Conservation (phyloP, 2,329 filamentous ascomycete species). For the Fusarium albidum region DNA sequence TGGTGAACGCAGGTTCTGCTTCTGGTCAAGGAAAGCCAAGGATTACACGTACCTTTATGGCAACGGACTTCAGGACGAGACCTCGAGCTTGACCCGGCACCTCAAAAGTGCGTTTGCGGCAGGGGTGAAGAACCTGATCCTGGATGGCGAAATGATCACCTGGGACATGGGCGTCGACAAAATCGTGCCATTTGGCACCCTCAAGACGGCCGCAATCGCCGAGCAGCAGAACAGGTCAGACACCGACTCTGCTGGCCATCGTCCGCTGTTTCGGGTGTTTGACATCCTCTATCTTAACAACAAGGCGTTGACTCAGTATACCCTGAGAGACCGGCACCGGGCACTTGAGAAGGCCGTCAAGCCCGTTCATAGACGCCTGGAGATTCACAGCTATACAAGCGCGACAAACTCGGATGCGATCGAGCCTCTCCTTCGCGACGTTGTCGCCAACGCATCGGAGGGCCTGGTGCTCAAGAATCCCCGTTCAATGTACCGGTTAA, state of each 20-base stretch:
- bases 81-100: conserved; percentile 81
- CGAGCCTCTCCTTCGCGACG: conserved; percentile 79
- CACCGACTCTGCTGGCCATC: conserved; percentile 55
- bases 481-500: conserved; percentile 83
- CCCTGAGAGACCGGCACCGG: conserved; percentile 78
- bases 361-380: conserved; percentile 77
- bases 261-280: conserved; percentile 86
- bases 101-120: conserved; percentile 78
- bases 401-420: conserved; percentile 76
- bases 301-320: conserved; percentile 80
- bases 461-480: conserved; percentile 95
- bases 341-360: conserved; percentile 78
- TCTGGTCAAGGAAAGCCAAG: conserved; percentile 96
- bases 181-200: conserved; percentile 87
- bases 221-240: conserved; percentile 73
- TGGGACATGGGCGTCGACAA: conserved; percentile 90
- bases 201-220: conserved; percentile 88
- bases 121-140: conserved; percentile 83
- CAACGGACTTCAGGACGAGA: conserved; percentile 74
- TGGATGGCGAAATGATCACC: conserved; percentile 98
- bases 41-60: conserved; percentile 97
- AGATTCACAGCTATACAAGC: conserved; percentile 77
- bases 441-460: conserved; percentile 87
- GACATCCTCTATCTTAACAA: conserved; percentile 92
- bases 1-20: conserved; percentile 79